A percentile compares a stretch with the other conserved stretches of the same genome.
These are phyloP conservation scores for Termitomyces sp. DNA, from an alignment of 1,284 basidiomycete species.

Conservation along the genomic window DNA sequence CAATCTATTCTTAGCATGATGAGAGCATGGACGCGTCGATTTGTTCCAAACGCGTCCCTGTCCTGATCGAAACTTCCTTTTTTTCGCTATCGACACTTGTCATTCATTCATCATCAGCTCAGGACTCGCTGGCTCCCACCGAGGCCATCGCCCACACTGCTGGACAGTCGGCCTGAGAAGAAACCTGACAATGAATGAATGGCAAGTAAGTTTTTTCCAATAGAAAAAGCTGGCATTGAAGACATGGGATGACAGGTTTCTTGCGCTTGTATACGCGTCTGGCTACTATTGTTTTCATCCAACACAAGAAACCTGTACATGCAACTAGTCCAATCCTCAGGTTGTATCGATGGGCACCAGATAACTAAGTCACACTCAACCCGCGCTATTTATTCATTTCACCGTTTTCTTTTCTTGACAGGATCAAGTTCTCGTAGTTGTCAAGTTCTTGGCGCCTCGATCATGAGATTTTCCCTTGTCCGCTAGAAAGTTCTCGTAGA, in stretches of 20 bases:
- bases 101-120: neutral
- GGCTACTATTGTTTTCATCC: neutral
- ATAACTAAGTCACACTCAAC: neutral
- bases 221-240: too few species aligned
- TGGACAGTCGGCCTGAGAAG: too few species aligned
- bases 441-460: neutral
- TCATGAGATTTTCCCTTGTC: neutral
- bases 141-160: too few species aligned
- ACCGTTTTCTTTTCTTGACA: neutral
- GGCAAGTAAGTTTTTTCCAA: too few species aligned
- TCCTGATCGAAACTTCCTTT: neutral
- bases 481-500: too few species aligned
- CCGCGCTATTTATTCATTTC: neutral
- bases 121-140: neutral
- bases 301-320: too few species aligned
- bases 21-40: neutral
- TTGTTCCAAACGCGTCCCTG: neutral
- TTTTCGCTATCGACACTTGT: neutral
- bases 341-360: neutral
- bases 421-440: neutral
- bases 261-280: too few species aligned
- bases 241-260: too few species aligned
- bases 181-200: too few species aligned
- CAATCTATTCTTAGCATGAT: neutral
- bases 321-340: neutral